phyloP scores from a whole-genome alignment of 257 asterid species.

The Nicotiana tomentosiformis region DNA sequence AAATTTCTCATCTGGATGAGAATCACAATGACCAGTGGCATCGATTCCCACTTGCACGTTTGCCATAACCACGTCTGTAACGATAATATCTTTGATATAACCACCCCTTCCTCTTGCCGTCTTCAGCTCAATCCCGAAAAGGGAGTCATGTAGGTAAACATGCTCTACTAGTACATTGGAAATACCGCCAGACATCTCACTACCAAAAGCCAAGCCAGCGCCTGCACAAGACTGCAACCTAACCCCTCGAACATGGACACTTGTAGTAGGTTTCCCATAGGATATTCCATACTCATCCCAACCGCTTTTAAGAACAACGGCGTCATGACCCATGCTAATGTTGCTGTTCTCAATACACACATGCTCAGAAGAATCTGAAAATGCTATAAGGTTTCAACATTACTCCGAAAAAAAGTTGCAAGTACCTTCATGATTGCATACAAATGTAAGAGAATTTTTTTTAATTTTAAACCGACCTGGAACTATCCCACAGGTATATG shows the following conservation, averaged over 20 bases:
- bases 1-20: conserved; percentile 58
- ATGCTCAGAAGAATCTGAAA: conserved; percentile 28
- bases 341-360: conserved; percentile 66
- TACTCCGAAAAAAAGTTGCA: not conserved
- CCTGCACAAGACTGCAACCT: conserved; percentile 46
- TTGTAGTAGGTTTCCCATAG: conserved; percentile 39
- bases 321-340: conserved; percentile 64
- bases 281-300: conserved; percentile 81
- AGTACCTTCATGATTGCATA: not conserved
- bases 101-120: conserved; percentile 74
- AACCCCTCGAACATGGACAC: conserved; percentile 44
- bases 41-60: conserved; percentile 48
- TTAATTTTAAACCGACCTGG: conserved; percentile 46
- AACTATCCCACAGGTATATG: conserved; percentile 60
- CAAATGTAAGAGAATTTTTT: not conserved
- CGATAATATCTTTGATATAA: conserved; percentile 35
- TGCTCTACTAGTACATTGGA: conserved; percentile 48
- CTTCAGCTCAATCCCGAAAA: conserved; percentile 50
- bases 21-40: conserved; percentile 46
- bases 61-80: conserved; percentile 35
- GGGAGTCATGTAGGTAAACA: conserved; percentile 38
- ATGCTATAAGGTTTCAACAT: not conserved
- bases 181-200: conserved; percentile 85
- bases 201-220: conserved; percentile 62
- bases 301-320: conserved; percentile 68